Base-by-base conservation (phyloP, 441 rosid species). In the Biscutella laevigata region DNA sequence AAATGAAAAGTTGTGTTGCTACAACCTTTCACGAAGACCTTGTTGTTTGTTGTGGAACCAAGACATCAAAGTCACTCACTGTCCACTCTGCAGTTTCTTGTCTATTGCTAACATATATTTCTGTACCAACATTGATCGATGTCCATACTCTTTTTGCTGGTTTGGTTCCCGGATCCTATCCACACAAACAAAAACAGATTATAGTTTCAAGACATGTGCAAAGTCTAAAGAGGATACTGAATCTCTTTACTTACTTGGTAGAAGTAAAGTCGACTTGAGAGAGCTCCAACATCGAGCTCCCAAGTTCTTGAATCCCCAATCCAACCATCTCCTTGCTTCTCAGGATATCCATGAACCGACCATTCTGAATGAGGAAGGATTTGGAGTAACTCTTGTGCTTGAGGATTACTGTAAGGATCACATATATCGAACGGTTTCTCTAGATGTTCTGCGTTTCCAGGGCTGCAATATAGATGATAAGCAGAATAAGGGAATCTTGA, bases 401-500 rank as follows among this genome's bases (percentile, higher is more conserved):
- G 88, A 4, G 88, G 88, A 71, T 77, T 82, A 61, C 86, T 82
- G 28, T 80, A 80, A 7, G 82, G 95, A 61, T 80, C 95, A 12
- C 90, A 82, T 28, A 74, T 78, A 66, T 78, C 83, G 16, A 66
- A 77, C 11, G 94, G 87, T 56, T 71, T 48, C 69, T 80, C 77
- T 60, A 75, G 54, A 56, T 70, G 60, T 12, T 70, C 20, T 14
- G 72, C 84, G 26, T 84, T 84, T 50, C 86, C 94, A 3, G 89
- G 87, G 59, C 71, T 48, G 62, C 83, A 82, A 52, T 78, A 78
- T 14, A 80, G 73, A 62, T 85, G 87, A 51, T 85, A 85, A 5
- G 87, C 87, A 37, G 83, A 64, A 40, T 82, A 80, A 3, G 94
- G 94, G 66, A 84, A 80, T 47, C 54, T 66, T 17, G 78, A 56